Conservation (phyloP, 78 protist genomes). For the Mastigamoeba balamuthi region DNA sequence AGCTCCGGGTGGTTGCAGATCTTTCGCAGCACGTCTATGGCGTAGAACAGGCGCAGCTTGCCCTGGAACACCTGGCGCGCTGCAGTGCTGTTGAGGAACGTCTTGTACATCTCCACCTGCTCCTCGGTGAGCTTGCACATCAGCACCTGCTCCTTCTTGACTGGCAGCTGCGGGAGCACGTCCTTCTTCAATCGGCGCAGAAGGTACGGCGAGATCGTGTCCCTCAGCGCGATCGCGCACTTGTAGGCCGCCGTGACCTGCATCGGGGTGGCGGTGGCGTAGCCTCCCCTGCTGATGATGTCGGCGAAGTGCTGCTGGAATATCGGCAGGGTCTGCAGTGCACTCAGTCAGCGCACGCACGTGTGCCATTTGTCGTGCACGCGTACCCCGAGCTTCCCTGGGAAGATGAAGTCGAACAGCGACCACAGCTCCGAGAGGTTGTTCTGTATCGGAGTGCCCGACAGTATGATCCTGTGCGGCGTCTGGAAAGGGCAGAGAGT, state of each 20-base stretch:
- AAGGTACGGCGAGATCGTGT: constrained; percentile 80
- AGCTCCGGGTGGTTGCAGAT: constrained; percentile 95
- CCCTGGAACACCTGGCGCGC: constrained; percentile 38
- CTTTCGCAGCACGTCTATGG: constrained; percentile 72
- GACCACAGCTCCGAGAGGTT: constrained; percentile 94
- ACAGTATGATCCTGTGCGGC: constrained; percentile 74
- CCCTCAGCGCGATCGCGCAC: constrained; percentile 75
- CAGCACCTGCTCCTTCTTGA: constrained; percentile 81
- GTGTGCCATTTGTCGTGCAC: not conserved
- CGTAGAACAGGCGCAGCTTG: constrained; percentile 14
- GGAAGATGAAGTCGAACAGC: constrained; percentile 93
- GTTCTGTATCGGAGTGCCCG: constrained; percentile 97
- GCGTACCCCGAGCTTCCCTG: constrained; percentile 80
- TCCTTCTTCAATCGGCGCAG: constrained; percentile 80
- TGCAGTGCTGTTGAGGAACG: constrained; percentile 39
- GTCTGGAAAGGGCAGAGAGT: constrained; percentile 25
- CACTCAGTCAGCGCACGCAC: no score
- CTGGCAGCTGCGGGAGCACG: constrained; percentile 68
- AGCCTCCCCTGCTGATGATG: constrained; percentile 82
- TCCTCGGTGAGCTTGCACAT: constrained; percentile 76
- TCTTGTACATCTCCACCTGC: constrained; percentile 69
- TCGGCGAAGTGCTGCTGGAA: constrained; percentile 44
- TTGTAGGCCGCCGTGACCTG: constrained; percentile 69
- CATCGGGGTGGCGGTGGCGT: constrained; percentile 44
- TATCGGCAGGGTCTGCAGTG: not conserved